Evolutionary conservation across 768 basidiomycete genomes (phyloP).

Genomic region (Lentinula sp.): DNA sequence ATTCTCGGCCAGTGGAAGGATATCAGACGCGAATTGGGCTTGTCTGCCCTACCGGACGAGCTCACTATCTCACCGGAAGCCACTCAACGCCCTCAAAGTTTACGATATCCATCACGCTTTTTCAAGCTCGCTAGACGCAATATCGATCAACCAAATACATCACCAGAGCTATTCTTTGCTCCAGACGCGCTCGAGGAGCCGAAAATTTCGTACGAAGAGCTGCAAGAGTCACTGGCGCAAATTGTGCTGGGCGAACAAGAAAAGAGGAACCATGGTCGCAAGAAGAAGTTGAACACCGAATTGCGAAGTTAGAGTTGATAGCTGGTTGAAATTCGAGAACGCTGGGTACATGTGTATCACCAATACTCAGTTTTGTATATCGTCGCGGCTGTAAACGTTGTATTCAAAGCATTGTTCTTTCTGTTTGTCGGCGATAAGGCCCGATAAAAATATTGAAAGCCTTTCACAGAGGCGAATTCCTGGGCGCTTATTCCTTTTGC

Average conservation of each 20-base stretch:
- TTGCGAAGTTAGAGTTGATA: neutral
- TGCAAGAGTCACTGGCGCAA: constrained; percentile 3
- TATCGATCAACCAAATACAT: neutral
- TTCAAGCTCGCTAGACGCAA: neutral
- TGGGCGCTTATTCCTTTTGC: neutral
- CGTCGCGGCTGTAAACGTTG: neutral
- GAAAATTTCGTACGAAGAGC: constrained; percentile 3
- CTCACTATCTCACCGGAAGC: neutral
- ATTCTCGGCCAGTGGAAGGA: constrained; percentile 23
- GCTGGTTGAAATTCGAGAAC: neutral
- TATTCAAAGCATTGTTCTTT: neutral
- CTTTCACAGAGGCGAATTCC: neutral
- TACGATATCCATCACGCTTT: neutral
- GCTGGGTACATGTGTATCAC: neutral
- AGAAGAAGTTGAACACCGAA: neutral
- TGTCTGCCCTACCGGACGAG: constrained; percentile 13
- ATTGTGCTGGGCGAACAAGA: neutral
- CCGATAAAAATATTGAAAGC: neutral
- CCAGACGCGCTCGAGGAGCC: constrained; percentile 6
- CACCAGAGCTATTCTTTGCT: constrained; percentile 4
- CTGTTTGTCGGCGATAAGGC: neutral
- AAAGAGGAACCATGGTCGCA: neutral
- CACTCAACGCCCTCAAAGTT: neutral
- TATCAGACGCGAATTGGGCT: constrained; percentile 20
- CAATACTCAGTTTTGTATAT: neutral